Evolutionary conservation across 2,329 filamentous ascomycete species (phyloP), one percentile per base, ranked within the genome.

Genomic region (Sarocladium oryzae): DNA sequence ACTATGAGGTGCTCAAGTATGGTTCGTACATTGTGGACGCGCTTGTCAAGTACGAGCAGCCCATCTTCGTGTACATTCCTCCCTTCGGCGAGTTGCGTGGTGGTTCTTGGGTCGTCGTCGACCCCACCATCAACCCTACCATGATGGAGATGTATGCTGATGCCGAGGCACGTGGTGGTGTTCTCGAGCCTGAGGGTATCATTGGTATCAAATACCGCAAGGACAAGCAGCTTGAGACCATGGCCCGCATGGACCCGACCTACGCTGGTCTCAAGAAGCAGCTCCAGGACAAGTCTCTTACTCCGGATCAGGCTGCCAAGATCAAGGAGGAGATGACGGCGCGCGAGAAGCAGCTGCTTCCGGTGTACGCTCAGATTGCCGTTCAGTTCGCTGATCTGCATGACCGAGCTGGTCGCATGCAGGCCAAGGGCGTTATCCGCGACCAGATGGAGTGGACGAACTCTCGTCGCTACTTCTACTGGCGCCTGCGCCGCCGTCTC

Each of bases 121-220:
- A 99, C 68, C 93, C 93, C 46, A 97, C 93, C 58, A 99, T 99
- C 77, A 97, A 99, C 78, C 84, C 90, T 16, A 82, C 88, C 43
- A 86, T 84, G 64, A 99, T 99, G 93, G 93, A 99, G 72, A 99
- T 99, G 93, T 99, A 99, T 68, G 93, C 93, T 52, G 93, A 99
- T 64, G 85, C 88, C 58, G 92, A 99, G 58, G 79, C 93, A 52
- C 93, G 93, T 55, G 93, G 92, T 73, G 93, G 93, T 85, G 91
- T 99, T 45, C 81, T 99, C 56, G 93, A 99, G 71, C 93, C 93
- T 7, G 93, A 99, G 69, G 93, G 93, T 76, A 97, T 97, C 65
- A 85, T 99, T 52, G 90, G 90, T 69, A 97, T 99, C 82, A 99
- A 97, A 75, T 99, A 91, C 79, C 88, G 89, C 67, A 92, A 89